A percentile compares a stretch with the other conserved stretches of the same genome.
Conservation (phyloP, 1,284 basidiomycete genomes). For the Hemileia vastatrix region DNA sequence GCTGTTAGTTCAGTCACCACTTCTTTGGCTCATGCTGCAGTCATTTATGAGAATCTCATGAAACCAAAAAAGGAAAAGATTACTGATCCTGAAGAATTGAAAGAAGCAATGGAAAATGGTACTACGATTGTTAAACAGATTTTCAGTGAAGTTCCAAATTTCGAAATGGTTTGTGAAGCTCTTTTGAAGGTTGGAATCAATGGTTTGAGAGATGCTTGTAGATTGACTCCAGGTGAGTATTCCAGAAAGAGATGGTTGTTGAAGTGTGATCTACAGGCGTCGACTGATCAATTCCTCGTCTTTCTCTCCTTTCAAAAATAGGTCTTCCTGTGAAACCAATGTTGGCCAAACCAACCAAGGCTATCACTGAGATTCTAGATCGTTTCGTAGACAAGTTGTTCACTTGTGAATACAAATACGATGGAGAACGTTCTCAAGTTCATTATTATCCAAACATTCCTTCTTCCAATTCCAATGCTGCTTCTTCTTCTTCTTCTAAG, state of each 20-base stretch:
- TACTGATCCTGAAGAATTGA: slow-evolving; percentile 30
- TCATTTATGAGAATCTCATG: slow-evolving; percentile 15
- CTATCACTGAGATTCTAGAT: slow-evolving; percentile 42
- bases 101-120: slow-evolving; percentile 32
- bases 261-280: neutral
- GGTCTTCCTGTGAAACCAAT: slow-evolving; percentile 43
- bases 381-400: slow-evolving; percentile 40
- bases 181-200: slow-evolving; percentile 35
- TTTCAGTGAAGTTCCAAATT: slow-evolving; percentile 40
- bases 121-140: slow-evolving; percentile 37
- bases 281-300: neutral
- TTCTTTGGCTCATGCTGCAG: slow-evolving; percentile 36
- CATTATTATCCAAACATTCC: slow-evolving; percentile 24
- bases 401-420: slow-evolving; percentile 45
- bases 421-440: slow-evolving; percentile 43
- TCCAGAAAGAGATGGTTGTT: neutral
- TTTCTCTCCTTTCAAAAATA: neutral
- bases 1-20: slow-evolving; percentile 39
- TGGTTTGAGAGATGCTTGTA: slow-evolving; percentile 30
- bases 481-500: slow-evolving; percentile 11
- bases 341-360: slow-evolving; percentile 43
- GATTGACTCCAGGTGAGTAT: slow-evolving; percentile 33
- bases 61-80: slow-evolving; percentile 25
- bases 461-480: neutral
- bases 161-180: slow-evolving; percentile 38